phyloP scores from a whole-genome alignment of 495 filamentous ascomycete genomes.

The Podospora fimiseda region DNA sequence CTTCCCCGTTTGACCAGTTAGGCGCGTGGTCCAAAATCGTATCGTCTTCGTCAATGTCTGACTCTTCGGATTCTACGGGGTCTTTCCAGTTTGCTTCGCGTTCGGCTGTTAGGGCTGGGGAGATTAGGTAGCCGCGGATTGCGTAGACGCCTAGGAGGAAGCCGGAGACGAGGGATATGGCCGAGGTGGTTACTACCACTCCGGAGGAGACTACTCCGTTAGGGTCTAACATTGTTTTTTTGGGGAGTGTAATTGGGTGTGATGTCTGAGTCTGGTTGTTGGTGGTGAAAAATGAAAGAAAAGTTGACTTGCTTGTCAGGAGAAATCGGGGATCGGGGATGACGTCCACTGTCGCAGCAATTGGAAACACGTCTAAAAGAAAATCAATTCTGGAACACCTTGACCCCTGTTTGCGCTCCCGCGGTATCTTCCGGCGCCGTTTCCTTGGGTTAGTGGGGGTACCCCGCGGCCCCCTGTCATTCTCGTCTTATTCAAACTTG shows the following conservation, averaged over 20 bases:
- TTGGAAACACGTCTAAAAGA: background rate
- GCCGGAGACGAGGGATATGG: conserved; percentile 57
- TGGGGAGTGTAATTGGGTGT: background rate
- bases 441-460: no score
- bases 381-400: background rate
- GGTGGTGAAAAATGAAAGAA: background rate
- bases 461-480: no score
- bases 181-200: conserved; percentile 54
- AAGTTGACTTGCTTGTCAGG: background rate
- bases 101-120: conserved; percentile 33
- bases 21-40: conserved; percentile 51
- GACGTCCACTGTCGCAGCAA: background rate
- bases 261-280: background rate
- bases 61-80: conserved; percentile 45
- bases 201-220: conserved; percentile 7
- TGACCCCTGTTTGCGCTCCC: background rate
- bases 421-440: no score
- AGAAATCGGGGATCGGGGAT: conserved; percentile 2
- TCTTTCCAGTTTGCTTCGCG: conserved; percentile 29
- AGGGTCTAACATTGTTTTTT: conserved; percentile 7
- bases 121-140: conserved; percentile 44
- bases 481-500: no score
- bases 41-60: conserved; percentile 47
- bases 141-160: conserved; percentile 52
- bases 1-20: conserved; percentile 50